Base-by-base conservation (phyloP, 176 grass and related monocot genomes). In the Raddia guianensis region DNA sequence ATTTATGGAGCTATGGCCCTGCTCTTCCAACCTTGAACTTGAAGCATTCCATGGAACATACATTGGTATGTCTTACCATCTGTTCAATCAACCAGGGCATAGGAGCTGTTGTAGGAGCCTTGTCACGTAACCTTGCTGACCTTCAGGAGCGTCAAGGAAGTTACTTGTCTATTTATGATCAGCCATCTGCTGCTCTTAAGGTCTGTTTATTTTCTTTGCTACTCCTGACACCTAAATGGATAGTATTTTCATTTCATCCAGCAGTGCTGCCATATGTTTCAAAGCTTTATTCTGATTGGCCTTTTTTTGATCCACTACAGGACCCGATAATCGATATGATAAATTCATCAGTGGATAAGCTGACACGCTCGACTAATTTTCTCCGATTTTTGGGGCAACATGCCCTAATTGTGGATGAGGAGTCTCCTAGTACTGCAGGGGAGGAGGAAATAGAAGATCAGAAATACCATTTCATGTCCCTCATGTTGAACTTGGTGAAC, bases 91-190 rank as follows among this genome's bases (percentile, higher is more conserved):
- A 92, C 72, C 42, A 97, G 93, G 93, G 93, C 68, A 70, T 97
- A 76, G 90, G 88, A 76, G 93, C 90, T 86, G 93, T 97, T 73
- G 93, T 97, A 35, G 93, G 93, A 71, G 90, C 93, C 13, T 81
- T 97, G 79, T 93, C 90, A 40, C 90, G 90, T 34, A 97, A 97
- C 76, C 83, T 97, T 90, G 88, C 86, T 64, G 93, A 97, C 60
- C 90, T 97, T 74, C 90, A 97, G 80, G 93, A 89, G 68, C 80
- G 42, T 65, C 88, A 93, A 81, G 93, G 90, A 77, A 93, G 88
- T 79, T 97, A 93, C 73, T 89, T 97, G 33, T 97, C 93, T 67
- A 97, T 97, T 86, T 97, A 93, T 82, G 93, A 97, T 83, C 91
- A 97, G 66, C 93, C 93, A 86, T 74, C 90, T 61, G 70, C 83